Evolutionary conservation across 2,329 filamentous ascomycete genomes (phyloP).

Genomic region (Fusarium fracticaudum): DNA sequence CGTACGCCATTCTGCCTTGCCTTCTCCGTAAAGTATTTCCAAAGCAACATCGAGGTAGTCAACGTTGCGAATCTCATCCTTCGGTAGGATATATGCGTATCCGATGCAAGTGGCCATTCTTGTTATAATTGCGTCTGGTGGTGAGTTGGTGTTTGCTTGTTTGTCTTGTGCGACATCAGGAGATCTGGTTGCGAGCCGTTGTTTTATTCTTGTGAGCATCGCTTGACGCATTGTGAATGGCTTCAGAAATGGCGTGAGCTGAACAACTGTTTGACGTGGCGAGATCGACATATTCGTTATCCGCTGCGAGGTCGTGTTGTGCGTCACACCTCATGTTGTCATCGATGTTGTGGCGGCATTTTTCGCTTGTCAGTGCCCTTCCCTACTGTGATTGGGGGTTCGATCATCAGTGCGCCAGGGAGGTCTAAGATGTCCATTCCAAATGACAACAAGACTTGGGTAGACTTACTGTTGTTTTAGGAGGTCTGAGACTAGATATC

Average conservation of each 20-base stretch:
- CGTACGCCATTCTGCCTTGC: accelerated
- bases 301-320: background rate
- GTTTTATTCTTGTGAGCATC: background rate
- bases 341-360: accelerated
- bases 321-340: background rate
- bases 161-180: background rate
- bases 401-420: background rate
- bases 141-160: background rate
- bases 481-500: background rate
- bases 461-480: accelerated
- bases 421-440: too few relatives aligned
- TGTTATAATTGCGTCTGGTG: accelerated
- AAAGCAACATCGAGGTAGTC: background rate
- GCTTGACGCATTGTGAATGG: background rate
- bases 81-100: background rate
- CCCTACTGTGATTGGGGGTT: background rate
- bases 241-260: background rate
- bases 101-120: background rate
- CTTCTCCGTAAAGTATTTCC: background rate
- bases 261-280: background rate
- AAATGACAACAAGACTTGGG: background rate
- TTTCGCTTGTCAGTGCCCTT: background rate
- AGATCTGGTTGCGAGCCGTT: accelerated
- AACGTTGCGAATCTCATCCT: background rate
- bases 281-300: accelerated